Evolutionary conservation across 148 eudicot species (phyloP).

Genomic region (Camellia sinensis): DNA sequence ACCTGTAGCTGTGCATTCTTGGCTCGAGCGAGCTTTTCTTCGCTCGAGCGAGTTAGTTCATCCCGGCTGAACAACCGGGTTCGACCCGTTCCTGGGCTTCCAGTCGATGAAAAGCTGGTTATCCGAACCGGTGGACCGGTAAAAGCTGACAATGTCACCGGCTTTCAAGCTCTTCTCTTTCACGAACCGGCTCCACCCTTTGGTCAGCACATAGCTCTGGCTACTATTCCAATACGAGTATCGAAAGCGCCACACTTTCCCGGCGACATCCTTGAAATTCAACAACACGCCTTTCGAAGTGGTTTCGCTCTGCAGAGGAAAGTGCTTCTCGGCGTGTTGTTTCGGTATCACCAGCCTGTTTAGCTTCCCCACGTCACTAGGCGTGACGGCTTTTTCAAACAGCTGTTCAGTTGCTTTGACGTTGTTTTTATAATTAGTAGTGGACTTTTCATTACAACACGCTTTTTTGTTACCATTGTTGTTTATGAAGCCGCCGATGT

Average conservation of each 20-base stretch:
- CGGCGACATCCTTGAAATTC: conserved; percentile 60
- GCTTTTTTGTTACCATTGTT: no score
- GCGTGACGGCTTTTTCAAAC: conserved; percentile 77
- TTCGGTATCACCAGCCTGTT: conserved; percentile 83
- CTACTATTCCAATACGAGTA: conserved; percentile 96
- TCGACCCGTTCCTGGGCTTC: conserved; percentile 30
- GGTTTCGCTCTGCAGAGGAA: conserved; percentile 45
- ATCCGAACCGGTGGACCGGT: conserved; percentile 51
- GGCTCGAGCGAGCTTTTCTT: no score
- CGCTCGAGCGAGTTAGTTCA: no score
- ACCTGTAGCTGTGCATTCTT: no score
- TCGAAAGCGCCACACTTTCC: conserved; percentile 82
- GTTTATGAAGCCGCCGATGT: not conserved
- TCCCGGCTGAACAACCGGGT: conserved; percentile 25
- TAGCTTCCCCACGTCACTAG: conserved; percentile 84
- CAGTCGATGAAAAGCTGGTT: conserved; percentile 73
- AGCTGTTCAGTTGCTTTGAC: conserved; percentile 40
- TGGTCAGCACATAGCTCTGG: conserved; percentile 76
- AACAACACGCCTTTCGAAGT: conserved; percentile 59
- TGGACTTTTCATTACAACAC: no score
- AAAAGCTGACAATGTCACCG: conserved; percentile 67
- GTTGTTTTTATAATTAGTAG: no score
- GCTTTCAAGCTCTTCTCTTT: conserved; percentile 73
- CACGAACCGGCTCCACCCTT: conserved; percentile 91
- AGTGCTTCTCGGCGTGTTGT: conserved; percentile 86